These are phyloP conservation scores for Beauveria pseudobassiana DNA, from an alignment of 2,329 filamentous ascomycete species.

Conservation along the genomic window DNA sequence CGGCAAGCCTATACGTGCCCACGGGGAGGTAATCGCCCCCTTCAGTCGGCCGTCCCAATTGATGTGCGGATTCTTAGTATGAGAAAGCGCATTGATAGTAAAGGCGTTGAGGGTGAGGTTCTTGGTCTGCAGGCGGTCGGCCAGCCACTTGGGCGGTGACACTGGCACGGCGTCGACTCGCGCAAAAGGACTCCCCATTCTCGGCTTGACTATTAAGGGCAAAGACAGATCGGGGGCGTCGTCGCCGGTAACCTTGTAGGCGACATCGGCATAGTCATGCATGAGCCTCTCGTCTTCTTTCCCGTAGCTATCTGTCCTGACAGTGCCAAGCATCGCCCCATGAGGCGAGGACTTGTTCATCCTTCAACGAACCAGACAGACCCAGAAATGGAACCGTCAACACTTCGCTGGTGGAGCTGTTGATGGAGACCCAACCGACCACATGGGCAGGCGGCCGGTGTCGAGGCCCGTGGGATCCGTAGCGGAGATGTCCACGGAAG, in stretches of 20 bases:
- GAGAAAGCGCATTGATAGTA: background rate
- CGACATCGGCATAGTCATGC: background rate
- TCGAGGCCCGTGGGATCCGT: background rate
- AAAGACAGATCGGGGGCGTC: background rate
- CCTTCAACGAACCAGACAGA: background rate
- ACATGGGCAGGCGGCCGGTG: background rate
- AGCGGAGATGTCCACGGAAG: background rate
- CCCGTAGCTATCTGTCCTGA: background rate
- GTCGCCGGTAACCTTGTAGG: background rate
- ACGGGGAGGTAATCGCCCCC: background rate
- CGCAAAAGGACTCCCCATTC: background rate
- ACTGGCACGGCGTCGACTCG: background rate
- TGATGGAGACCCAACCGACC: background rate
- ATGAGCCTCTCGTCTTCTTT: fast-evolving
- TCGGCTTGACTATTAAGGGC: background rate
- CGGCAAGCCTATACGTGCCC: background rate
- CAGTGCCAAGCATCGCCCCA: background rate
- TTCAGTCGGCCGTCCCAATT: background rate
- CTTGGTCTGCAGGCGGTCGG: background rate
- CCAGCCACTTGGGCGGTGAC: background rate
- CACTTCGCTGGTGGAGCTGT: background rate
- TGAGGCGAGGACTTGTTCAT: background rate
- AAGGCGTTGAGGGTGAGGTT: background rate
- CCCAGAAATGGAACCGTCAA: background rate
- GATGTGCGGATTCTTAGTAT: background rate